Base-by-base conservation (phyloP, 306 rosid genomes). In the Canavalia ensiformis region DNA sequence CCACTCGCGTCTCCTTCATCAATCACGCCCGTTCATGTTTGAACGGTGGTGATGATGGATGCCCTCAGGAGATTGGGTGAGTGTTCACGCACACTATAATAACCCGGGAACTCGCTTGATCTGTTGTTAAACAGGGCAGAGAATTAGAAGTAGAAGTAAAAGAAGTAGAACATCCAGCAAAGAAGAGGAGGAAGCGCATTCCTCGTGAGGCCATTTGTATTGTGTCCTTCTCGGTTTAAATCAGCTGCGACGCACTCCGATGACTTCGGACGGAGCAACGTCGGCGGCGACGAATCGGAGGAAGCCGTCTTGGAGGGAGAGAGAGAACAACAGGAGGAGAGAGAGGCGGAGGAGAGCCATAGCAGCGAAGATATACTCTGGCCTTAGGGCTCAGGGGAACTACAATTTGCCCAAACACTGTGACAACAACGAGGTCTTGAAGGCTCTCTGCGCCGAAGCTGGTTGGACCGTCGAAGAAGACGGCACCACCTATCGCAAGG, bases 291-390 rank as follows among this genome's bases (percentile, higher is more conserved):
- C 76, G n/a, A 81, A 86, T 10, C 63, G 97, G 71, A 77, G 99
- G 75, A 95, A 95, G 85, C 97, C 97, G 60, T 95, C 99, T 44
- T 93, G 97, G 99, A 90, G 99, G 89, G 99, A 95, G 86, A 91
- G 97, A 13, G 99, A 95, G 91, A 95, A 95, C 84, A 95, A 95
- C 78, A 47, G 94, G 81, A 88, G 94, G 83, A 87, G 97, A 85
- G 99, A 95, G 88, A 81, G 99, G 76, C 65, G 94, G 68, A 76
- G 99, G 74, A 88, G 99, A 66, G 99, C 99, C 67, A 88, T 91
- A 1, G 93, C 97, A 0, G 95, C 97, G 8, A 93, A 95, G 94
- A 93, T 95, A 77, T 93, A 90, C 78, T 0, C 91, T 1, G 97
- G 97, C 0, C 90, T 95, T 2, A 84, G 99, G 81, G 90, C 97